Base-by-base conservation (phyloP, 2,329 filamentous ascomycete genomes). In the Intubia oerlemansii region DNA sequence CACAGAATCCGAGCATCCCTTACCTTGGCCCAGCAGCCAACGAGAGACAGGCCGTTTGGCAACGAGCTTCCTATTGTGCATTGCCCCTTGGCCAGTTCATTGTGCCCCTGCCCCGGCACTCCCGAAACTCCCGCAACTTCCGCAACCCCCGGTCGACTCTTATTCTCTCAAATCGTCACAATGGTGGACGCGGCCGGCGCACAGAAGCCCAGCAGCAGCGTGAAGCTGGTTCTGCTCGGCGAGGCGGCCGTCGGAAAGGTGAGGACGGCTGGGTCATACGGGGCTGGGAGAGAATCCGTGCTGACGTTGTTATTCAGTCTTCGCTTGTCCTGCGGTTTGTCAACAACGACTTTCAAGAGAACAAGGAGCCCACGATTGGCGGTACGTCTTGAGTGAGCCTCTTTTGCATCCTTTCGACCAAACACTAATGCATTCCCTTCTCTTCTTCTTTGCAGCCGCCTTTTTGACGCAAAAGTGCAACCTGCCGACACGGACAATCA, bases 181-280 rank as follows among this genome's bases (percentile, higher is more conserved):
- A n/a, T n/a, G n/a, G n/a, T n/a, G n/a, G n/a, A n/a, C n/a, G n/a
- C n/a, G n/a, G n/a, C n/a, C n/a, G n/a, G n/a, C n/a, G n/a, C n/a
- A n/a, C n/a, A n/a, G n/a, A 98, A 95, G 61, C 88, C 88, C 37
- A 95, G 84, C 64, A 95, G 84, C 71, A 98, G 88, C 59, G 88
- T 98, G 52, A 98, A 98, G 74, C 76, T 98, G 42, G 88, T 98
- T 39, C 68, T 98, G 48, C 73, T 98, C 33, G 88, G 88, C 41
- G 88, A 98, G 59, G 88, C 88, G 38, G 88, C 88, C 35, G 88
- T 98, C 33, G 88, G 88, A 68, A 98, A 98, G 76, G 88, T 92
- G 60, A 36, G 52, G 11, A 10, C 6, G 12, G 13, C 21, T 10
- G 9, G 15, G 5, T 14, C 23, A 10, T 14, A 19, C 12, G 5